Evolutionary conservation across 2,329 filamentous ascomycete genomes (phyloP).

Genomic region (Paraconiothyrium brasiliense): DNA sequence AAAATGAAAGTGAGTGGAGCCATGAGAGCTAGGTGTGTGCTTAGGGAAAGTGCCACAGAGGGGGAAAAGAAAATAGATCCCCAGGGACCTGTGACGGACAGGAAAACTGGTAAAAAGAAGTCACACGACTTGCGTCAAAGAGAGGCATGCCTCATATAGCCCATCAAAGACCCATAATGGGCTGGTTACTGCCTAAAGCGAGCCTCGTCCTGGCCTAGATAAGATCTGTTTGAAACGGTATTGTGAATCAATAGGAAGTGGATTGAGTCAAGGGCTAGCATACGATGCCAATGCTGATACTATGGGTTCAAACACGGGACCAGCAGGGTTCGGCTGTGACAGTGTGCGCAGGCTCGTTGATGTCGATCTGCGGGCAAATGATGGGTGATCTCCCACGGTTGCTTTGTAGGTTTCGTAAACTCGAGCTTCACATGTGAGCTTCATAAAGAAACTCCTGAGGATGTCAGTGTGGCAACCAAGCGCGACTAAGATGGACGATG

Average conservation of each 20-base stretch:
- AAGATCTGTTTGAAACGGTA: conserved; percentile 3
- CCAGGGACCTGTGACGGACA: conserved; percentile 3
- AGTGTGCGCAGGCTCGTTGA: neutral
- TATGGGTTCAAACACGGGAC: neutral
- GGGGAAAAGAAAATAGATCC: conserved; percentile 16
- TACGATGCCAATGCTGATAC: neutral
- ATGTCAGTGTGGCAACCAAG: too few species aligned
- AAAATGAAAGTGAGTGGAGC: conserved; percentile 40
- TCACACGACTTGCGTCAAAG: conserved; percentile 11
- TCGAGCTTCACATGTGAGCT: neutral
- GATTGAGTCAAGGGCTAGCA: neutral
- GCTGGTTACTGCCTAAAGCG: neutral
- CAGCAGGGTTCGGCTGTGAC: neutral
- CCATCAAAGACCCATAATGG: neutral
- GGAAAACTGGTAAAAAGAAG: conserved; percentile 20
- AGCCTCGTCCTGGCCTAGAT: neutral
- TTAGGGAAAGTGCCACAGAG: neutral
- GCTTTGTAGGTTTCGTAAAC: neutral
- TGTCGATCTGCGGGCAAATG: neutral
- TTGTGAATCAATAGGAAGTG: conserved; percentile 2
- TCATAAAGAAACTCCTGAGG: neutral
- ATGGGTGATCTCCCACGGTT: too few species aligned
- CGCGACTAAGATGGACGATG: too few species aligned
- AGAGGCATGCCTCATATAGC: conserved; percentile 2
- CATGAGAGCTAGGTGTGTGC: conserved; percentile 34